phyloP scores from a whole-genome alignment of 495 filamentous ascomycete genomes.

The Aspergillus diversus region DNA sequence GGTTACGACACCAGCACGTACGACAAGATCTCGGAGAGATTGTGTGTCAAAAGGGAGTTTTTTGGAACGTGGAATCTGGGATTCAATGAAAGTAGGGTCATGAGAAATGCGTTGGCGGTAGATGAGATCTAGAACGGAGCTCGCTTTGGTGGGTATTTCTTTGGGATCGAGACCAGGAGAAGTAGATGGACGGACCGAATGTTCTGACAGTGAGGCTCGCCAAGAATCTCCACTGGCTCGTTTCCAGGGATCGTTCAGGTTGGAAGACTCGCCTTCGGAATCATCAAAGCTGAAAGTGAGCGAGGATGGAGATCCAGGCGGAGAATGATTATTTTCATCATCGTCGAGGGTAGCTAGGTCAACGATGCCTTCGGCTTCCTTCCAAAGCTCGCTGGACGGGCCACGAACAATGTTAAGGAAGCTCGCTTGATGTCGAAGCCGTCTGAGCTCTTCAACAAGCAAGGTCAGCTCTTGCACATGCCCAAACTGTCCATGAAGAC shows the following conservation, averaged over 20 bases:
- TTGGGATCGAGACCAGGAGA: slow-evolving; percentile 29
- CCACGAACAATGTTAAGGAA: slow-evolving; percentile 68
- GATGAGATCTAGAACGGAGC: slow-evolving; percentile 82
- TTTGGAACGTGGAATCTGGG: slow-evolving; percentile 56
- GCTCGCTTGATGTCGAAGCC: slow-evolving; percentile 63
- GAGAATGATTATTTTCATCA: slow-evolving; percentile 58
- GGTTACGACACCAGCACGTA: slow-evolving; percentile 76
- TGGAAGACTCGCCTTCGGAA: slow-evolving; percentile 62
- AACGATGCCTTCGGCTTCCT: slow-evolving; percentile 87
- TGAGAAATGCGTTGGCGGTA: slow-evolving; percentile 64
- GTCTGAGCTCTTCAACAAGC: slow-evolving; percentile 79
- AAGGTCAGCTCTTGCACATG: slow-evolving; percentile 84
- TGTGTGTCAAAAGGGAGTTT: slow-evolving; percentile 93
- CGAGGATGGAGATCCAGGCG: slow-evolving; percentile 55
- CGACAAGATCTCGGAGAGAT: slow-evolving; percentile 83
- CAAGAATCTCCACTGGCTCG: slow-evolving; percentile 42
- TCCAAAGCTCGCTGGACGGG: slow-evolving; percentile 68
- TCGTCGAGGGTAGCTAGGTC: slow-evolving; percentile 83
- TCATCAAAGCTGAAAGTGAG: slow-evolving; percentile 59
- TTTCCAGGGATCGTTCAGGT: slow-evolving; percentile 36
- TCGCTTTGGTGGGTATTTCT: slow-evolving; percentile 65
- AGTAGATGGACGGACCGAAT: slow-evolving; percentile 25
- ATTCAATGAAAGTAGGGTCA: slow-evolving; percentile 47
- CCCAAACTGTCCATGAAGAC: slow-evolving; percentile 81
- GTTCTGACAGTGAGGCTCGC: slow-evolving; percentile 32